Conservation (phyloP, 1,139 yeast species). For the Geotrichum citri-aurantii region DNA sequence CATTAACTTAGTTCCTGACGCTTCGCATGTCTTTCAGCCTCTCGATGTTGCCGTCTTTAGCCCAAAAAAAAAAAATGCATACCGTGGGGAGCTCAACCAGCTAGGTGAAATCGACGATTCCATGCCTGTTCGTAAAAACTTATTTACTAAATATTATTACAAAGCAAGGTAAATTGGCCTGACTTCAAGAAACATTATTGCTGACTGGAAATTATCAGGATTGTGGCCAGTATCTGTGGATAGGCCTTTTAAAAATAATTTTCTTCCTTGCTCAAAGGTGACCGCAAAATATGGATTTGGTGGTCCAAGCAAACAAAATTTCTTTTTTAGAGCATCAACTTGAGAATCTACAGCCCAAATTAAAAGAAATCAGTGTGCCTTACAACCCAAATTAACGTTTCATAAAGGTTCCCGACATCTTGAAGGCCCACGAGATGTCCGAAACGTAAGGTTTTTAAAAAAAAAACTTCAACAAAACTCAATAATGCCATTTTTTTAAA, state of each 20-base stretch:
- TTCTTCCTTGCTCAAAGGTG: too few relatives aligned
- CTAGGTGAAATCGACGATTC: neutral
- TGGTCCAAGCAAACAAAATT: too few relatives aligned
- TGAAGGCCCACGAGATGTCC: too few relatives aligned
- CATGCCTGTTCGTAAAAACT: neutral
- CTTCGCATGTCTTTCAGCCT: neutral
- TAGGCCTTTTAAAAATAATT: neutral
- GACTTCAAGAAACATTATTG: neutral
- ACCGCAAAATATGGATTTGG: too few relatives aligned
- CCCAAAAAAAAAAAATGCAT: neutral
- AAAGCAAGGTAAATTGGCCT: neutral
- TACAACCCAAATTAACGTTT: too few relatives aligned
- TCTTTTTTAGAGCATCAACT: too few relatives aligned
- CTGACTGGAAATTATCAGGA: neutral
- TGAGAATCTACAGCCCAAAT: too few relatives aligned
- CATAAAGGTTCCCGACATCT: too few relatives aligned
- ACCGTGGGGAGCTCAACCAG: neutral
- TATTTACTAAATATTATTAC: neutral
- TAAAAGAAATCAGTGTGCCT: too few relatives aligned
- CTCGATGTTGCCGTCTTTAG: neutral
- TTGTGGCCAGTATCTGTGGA: neutral
- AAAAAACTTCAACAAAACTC: too few relatives aligned
- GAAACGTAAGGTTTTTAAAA: too few relatives aligned
- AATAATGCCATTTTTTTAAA: too few relatives aligned
- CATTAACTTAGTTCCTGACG: neutral